Conservation (phyloP, 257 asterid genomes). For the Gentiana straminea region DNA sequence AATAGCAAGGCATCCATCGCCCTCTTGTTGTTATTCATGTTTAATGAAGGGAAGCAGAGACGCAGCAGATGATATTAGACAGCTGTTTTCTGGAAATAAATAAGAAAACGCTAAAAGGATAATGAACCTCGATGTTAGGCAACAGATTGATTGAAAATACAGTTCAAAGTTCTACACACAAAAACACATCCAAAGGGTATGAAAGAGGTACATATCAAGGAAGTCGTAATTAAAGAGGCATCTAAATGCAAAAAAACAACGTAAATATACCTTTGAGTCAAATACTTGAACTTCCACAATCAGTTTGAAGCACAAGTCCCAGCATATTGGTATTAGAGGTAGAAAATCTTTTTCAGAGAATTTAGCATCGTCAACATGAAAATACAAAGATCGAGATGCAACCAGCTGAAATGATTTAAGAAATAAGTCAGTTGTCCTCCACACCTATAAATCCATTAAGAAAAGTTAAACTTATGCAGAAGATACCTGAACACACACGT, state of each 20-base stretch:
- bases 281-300: slow-evolving; percentile 89
- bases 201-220: no score
- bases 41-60: no score
- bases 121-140: no score
- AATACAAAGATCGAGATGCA: slow-evolving; percentile 83
- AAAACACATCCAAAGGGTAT: no score
- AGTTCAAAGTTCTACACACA: no score
- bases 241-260: neutral
- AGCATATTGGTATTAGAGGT: slow-evolving; percentile 78
- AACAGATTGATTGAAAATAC: no score
- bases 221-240: no score
- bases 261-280: slow-evolving; percentile 71
- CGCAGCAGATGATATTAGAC: no score
- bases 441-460: neutral
- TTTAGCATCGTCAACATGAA: slow-evolving; percentile 88
- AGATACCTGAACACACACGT: slow-evolving; percentile 87
- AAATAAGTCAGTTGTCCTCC: slow-evolving; percentile 8
- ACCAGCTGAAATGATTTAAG: slow-evolving; percentile 58
- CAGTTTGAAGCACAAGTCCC: slow-evolving; percentile 84
- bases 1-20: no score
- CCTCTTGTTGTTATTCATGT: no score
- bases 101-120: no score
- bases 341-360: slow-evolving; percentile 76
- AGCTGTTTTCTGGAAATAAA: no score
- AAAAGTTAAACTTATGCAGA: slow-evolving; percentile 1